These are phyloP conservation scores for Mucor mucedo DNA, from an alignment of 371 early-diverging fungal species.

Conservation along the genomic window DNA sequence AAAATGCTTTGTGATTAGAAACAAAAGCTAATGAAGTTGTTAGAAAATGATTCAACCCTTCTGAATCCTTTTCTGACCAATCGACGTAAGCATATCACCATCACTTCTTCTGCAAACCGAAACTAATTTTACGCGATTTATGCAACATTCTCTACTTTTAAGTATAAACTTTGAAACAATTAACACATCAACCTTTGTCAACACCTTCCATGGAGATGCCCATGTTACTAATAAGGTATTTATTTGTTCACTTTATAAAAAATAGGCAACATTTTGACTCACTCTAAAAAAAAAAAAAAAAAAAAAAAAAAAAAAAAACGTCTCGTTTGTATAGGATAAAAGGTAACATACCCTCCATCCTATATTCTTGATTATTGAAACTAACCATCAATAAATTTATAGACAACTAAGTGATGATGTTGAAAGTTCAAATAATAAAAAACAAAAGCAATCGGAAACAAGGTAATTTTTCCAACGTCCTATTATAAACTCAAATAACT, in stretches of 20 bases:
- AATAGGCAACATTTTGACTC: too few species aligned
- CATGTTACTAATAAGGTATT: neutral
- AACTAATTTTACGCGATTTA: constrained; percentile 7
- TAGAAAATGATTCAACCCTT: too few species aligned
- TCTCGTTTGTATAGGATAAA: constrained; percentile 8
- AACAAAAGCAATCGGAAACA: constrained; percentile 6
- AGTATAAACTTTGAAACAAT: constrained; percentile 7
- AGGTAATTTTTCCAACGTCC: constrained; percentile 4
- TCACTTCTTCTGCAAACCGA: constrained; percentile 3
- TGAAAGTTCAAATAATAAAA: constrained; percentile 4
- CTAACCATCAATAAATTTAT: constrained; percentile 10
- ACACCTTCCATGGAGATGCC: too few species aligned
- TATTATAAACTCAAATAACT: constrained; percentile 8
- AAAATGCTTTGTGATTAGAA: constrained; percentile 10
- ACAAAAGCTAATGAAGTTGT: too few species aligned
- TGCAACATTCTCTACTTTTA: constrained; percentile 10
- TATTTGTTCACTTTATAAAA: constrained; percentile 9
- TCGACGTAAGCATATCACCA: constrained; percentile 13
- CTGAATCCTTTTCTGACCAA: constrained; percentile 1
- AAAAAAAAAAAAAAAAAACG: constrained; percentile 11
- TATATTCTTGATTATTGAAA: constrained; percentile 8
- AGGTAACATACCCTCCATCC: constrained; percentile 10
- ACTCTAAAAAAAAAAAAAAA: too few species aligned
- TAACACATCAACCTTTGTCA: constrained; percentile 1
- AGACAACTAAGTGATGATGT: neutral